Evolutionary conservation across 2,329 filamentous ascomycete species (phyloP), one percentile per base, ranked within the genome.

Genomic region (Diplocarpon rosae): DNA sequence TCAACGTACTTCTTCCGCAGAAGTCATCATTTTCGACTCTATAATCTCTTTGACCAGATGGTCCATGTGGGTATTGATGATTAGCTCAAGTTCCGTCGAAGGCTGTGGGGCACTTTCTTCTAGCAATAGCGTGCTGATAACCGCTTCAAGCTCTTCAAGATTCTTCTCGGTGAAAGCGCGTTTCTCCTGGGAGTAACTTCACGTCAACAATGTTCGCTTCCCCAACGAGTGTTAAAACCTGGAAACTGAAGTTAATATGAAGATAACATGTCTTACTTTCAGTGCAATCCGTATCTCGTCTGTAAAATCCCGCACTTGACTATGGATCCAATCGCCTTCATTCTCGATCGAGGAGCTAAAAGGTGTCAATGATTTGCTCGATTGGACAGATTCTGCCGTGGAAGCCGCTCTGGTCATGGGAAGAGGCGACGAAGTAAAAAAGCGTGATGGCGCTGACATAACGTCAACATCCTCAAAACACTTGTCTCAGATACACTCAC

Each of bases 1-100:
- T 24, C 4, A 24, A 24, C 20, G 20, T 38, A n/a, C 35, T 20
- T 7, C 9, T 10, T 37, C 38, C 16, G 12, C 27, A 6, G 16
- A 38, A 8, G 36, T 28, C 5, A 33, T 30, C 6, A 37, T 14
- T 15, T 20, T 29, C 15, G 31, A 40, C 16, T 28, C 17, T 41
- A 20, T 12, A 14, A 57, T 28, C 9, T 51, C 53, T 27, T 52
- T 51, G 1, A 57, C 28, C 13, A 56, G 46, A 28, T 55, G 53
- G 27, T 53, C 50, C 4, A 55, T 17, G 13, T 46, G 51, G 8
- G 49, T 43, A 7, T 43, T 14, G 3, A 45, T 36, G 27, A 54
- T 41, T n/a, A 52, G 20, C 37, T 40, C 34, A 28, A 49, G 27
- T 12, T 37, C 40, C n/a, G 40, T 42, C 24, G 40, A 36, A 17